Percentiles rank a stretch among this genome's conserved stretches.
These are phyloP conservation scores for Phialophora expanda DNA, from an alignment of 2,329 filamentous ascomycete species.

Conservation along the genomic window DNA sequence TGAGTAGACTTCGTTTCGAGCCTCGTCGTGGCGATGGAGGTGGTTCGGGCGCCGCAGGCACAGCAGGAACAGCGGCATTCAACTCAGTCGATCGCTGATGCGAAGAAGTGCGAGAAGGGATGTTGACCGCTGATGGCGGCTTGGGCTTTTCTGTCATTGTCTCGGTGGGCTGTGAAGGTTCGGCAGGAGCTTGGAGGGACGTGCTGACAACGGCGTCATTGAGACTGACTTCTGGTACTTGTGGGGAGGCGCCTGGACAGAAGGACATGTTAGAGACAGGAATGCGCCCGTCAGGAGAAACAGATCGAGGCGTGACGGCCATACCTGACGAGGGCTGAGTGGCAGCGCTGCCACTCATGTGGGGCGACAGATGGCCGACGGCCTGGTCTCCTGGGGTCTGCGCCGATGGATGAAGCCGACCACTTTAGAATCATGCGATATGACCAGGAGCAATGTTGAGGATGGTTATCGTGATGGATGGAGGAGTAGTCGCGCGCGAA, in stretches of 20 bases:
- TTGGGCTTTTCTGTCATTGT: conserved; percentile 35
- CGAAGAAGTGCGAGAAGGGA: conserved; percentile 38
- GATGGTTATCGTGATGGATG: conserved; percentile 12
- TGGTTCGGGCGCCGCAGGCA: conserved; percentile 28
- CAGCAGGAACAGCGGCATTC: conserved; percentile 20
- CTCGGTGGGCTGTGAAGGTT: conserved; percentile 26
- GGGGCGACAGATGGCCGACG: conserved; percentile 39
- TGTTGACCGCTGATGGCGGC: conserved; percentile 34
- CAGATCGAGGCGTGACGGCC: conserved; percentile 19
- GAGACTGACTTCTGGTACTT: conserved; percentile 23
- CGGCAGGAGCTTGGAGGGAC: conserved; percentile 18
- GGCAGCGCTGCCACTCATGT: conserved; percentile 41
- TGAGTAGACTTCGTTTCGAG: conserved; percentile 40
- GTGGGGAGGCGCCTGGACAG: conserved; percentile 27
- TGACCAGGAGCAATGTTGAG: conserved; percentile 10
- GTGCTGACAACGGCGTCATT: conserved; percentile 25
- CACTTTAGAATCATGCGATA: conserved; percentile 27
- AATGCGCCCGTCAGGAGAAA: conserved; percentile 26
- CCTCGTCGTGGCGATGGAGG: conserved; percentile 36
- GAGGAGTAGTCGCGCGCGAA: conserved; percentile 23
- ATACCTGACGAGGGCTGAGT: conserved; percentile 39
- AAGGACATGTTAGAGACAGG: conserved; percentile 29
- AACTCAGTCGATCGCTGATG: conserved; percentile 27
- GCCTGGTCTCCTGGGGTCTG: conserved; percentile 31
- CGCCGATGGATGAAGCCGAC: conserved; percentile 20